phyloP scores from a whole-genome alignment of 192 early-diverging fungal species.

The Coemansia sp. region DNA sequence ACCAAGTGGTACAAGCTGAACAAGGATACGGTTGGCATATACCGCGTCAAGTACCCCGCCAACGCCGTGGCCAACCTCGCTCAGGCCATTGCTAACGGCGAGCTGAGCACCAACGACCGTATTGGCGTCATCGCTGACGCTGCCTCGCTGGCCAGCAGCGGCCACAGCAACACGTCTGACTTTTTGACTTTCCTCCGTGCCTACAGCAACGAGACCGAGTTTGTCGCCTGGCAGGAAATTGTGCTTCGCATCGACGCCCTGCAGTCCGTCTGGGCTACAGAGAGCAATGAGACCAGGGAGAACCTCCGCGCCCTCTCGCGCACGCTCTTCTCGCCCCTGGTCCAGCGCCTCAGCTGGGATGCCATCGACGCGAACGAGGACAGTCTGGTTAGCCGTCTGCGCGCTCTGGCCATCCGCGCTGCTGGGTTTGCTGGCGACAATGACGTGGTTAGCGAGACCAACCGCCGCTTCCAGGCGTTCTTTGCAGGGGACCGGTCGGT shows the following conservation, averaged over 20 bases:
- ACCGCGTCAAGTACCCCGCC: constrained; percentile 77
- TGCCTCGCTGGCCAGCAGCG: constrained; percentile 75
- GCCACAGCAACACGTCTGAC: constrained; percentile 73
- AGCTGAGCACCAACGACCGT: constrained; percentile 74
- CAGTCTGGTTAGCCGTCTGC: constrained; percentile 70
- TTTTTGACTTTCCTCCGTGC: constrained; percentile 74
- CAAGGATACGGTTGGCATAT: constrained; percentile 76
- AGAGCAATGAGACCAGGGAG: constrained; percentile 60
- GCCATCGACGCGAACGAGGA: constrained; percentile 63
- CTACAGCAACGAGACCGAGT: constrained; percentile 75
- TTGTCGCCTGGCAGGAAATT: constrained; percentile 75
- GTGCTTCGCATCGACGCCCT: constrained; percentile 60
- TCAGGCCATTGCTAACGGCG: constrained; percentile 55
- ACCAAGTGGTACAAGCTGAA: constrained; percentile 84
- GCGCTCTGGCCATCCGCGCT: constrained; percentile 70
- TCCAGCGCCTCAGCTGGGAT: constrained; percentile 77
- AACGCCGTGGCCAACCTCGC: constrained; percentile 58
- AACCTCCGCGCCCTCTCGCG: constrained; percentile 68
- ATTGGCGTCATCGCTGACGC: constrained; percentile 83
- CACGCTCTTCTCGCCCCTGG: constrained; percentile 73
- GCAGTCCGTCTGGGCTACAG: constrained; percentile 64
- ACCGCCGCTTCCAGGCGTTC: constrained; percentile 66
- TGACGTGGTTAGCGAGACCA: constrained; percentile 62
- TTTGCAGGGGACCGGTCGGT: constrained; percentile 62
- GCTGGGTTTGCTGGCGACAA: constrained; percentile 71